These are phyloP conservation scores for Claviceps paspali DNA, from an alignment of 2,329 filamentous ascomycete species.

Conservation along the genomic window DNA sequence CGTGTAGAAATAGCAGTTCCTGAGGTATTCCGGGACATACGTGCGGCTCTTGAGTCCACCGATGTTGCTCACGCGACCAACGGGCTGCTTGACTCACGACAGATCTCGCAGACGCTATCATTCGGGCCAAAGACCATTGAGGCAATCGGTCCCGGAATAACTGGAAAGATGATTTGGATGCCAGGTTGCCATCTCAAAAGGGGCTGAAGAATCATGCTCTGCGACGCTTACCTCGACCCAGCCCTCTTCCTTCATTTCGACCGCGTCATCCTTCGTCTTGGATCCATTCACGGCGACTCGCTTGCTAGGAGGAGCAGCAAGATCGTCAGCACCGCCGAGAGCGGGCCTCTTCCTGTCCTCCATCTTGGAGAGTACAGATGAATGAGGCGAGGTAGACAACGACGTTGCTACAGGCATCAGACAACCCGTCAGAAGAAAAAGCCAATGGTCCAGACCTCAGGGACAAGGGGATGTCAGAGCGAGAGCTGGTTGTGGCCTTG, in stretches of 20 bases:
- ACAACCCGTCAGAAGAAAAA: conserved; percentile 24
- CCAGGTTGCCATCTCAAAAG: conserved; percentile 5
- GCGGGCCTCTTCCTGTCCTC: conserved; percentile 98
- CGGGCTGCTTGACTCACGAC: neutral
- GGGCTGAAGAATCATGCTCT: conserved; percentile 14
- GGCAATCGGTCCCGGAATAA: conserved; percentile 1
- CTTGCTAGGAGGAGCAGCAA: conserved; percentile 79
- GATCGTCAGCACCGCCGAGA: conserved; percentile 62
- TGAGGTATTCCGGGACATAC: neutral
- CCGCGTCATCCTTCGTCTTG: conserved; percentile 38
- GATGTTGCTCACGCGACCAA: conserved; percentile 2
- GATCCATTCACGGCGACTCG: conserved; percentile 78
- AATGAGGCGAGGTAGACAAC: conserved; percentile 53
- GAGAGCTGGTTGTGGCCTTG: conserved; percentile 13
- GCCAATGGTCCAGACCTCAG: conserved; percentile 26
- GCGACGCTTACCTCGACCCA: conserved; percentile 51
- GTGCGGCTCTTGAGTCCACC: conserved; percentile 1
- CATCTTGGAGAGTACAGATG: conserved; percentile 85
- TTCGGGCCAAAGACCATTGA: neutral
- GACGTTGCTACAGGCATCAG: conserved; percentile 81
- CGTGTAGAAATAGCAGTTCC: neutral
- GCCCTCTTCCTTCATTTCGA: conserved; percentile 41
- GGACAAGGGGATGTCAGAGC: conserved; percentile 17
- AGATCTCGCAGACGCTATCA: conserved; percentile 3
- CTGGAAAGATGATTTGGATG: conserved; percentile 3